Percentiles rank a stretch among this genome's conserved stretches.
These are phyloP conservation scores for Gymnopilus dilepis DNA, from an alignment of 768 basidiomycete genomes.

Conservation along the genomic window DNA sequence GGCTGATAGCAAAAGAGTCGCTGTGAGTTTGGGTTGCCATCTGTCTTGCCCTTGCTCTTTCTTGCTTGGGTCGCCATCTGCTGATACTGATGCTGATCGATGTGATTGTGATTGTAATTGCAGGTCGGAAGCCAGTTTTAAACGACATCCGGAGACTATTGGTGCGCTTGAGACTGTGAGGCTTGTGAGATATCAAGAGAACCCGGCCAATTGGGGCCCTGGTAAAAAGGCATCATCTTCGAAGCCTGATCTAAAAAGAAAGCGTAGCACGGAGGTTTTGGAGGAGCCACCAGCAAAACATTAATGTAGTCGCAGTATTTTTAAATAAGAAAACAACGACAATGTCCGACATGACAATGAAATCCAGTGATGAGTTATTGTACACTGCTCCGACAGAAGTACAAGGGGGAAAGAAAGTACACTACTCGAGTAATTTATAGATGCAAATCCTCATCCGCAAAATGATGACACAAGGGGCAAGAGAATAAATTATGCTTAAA, in stretches of 20 bases:
- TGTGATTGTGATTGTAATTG: constrained; percentile 7
- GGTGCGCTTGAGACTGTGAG: constrained; percentile 70
- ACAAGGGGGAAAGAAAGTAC: constrained; percentile 8
- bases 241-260: constrained; percentile 27
- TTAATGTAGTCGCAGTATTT: background rate
- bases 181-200: constrained; percentile 88
- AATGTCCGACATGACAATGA: background rate
- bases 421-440: too few species aligned
- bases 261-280: constrained; percentile 25
- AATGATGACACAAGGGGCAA: constrained; percentile 20
- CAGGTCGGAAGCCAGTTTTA: constrained; percentile 76
- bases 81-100: too few species aligned
- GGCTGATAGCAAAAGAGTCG: constrained; percentile 70
- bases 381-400: constrained; percentile 1
- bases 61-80: too few species aligned
- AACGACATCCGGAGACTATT: constrained; percentile 67
- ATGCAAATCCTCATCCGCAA: constrained; percentile 6
- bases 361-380: constrained; percentile 2
- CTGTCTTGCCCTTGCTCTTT: background rate
- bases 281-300: constrained; percentile 29
- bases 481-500: constrained; percentile 28
- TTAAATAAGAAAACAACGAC: background rate
- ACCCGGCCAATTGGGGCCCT: constrained; percentile 97
- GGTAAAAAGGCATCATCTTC: constrained; percentile 56
- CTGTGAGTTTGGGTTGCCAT: constrained; percentile 49